These are phyloP conservation scores for Pleomassaria siparia DNA, from an alignment of 2,329 filamentous ascomycete genomes.

Conservation along the genomic window DNA sequence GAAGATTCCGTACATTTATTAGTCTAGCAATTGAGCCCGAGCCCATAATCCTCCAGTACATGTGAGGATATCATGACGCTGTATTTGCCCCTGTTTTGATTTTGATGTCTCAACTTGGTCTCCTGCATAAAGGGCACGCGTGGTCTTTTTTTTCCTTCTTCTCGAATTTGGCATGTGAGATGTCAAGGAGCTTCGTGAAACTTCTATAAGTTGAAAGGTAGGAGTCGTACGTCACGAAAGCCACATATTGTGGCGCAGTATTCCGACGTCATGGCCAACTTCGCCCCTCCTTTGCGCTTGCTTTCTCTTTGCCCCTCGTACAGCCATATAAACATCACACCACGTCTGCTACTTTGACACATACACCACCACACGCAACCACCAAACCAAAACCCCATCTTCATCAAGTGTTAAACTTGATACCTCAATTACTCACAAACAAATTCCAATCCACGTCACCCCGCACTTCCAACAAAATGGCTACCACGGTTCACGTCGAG, in stretches of 20 bases:
- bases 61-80: not conserved
- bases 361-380: not conserved
- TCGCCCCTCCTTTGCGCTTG: conserved; percentile 3
- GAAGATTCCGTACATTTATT: not conserved
- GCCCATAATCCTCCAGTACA: no score
- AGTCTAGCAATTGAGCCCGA: no score
- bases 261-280: conserved; percentile 1
- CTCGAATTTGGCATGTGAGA: conserved; percentile 1
- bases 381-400: not conserved
- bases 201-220: not conserved
- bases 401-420: not conserved
- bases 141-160: no score
- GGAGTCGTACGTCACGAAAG: not conserved
- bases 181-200: not conserved
- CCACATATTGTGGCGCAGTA: conserved; percentile 3
- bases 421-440: not conserved
- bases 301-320: conserved; percentile 1
- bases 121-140: not conserved
- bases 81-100: not conserved
- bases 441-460: not conserved
- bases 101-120: not conserved
- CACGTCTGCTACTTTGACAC: not conserved
- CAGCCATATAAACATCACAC: conserved; percentile 2
- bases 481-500: conserved; percentile 78
- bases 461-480: conserved; percentile 43